phyloP scores from a whole-genome alignment of 2,329 filamentous ascomycete species.

The Fusarium mundagurra region DNA sequence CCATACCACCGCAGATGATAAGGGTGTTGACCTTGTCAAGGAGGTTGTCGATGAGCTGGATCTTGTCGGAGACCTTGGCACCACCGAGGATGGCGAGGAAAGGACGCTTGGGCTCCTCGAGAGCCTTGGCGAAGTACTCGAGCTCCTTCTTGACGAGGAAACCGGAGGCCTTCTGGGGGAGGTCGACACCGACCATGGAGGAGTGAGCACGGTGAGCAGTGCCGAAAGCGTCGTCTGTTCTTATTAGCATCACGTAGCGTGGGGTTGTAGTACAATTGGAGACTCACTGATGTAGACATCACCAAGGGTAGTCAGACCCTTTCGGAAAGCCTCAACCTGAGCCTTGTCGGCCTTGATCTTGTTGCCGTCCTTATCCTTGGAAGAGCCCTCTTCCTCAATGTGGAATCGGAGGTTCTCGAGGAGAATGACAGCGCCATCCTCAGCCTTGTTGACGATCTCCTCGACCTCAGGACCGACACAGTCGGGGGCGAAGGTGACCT shows the following conservation, averaged over 20 bases:
- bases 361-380: constrained; percentile 92
- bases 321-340: constrained; percentile 92
- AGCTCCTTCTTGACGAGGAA: constrained; percentile 99
- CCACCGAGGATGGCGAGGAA: constrained; percentile 99
- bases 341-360: constrained; percentile 98
- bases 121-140: constrained; percentile 97
- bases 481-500: constrained; percentile 88
- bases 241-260: constrained; percentile 32
- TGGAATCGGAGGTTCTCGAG: constrained; percentile 99
- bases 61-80: constrained; percentile 99
- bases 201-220: constrained; percentile 98
- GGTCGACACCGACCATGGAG: constrained; percentile 97
- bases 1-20: constrained; percentile 97
- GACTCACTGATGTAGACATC: constrained; percentile 94
- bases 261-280: not conserved
- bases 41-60: constrained; percentile 98
- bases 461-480: constrained; percentile 91
- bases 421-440: constrained; percentile 83
- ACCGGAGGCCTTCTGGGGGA: constrained; percentile 95
- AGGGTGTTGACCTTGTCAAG: constrained; percentile 97
- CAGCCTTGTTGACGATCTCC: constrained; percentile 85
- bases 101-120: constrained; percentile 90
- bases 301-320: constrained; percentile 91
- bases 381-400: constrained; percentile 96
- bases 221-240: constrained; percentile 92